Evolutionary conservation across 495 filamentous ascomycete species (phyloP), one percentile per base, ranked within the genome.

Genomic region (Tuber brumale): DNA sequence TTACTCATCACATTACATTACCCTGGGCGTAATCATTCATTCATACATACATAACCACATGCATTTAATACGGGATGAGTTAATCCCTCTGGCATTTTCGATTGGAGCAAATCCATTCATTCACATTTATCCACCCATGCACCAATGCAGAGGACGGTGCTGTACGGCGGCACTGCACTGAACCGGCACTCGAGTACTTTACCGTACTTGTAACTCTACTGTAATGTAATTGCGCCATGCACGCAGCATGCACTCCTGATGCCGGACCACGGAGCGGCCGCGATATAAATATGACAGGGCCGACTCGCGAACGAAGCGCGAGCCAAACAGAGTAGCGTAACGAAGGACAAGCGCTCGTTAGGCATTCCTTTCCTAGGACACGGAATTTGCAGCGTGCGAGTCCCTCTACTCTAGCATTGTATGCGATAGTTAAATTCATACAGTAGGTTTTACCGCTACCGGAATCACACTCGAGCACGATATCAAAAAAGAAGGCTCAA

Each of bases 151-250:
- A 31, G 57, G 14, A 31, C 57, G 57, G 57, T 35, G 18, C 37
- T 37, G 37, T 37, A 37, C 27, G 57, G n/a, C 51, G 23, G 23
- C n/a, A 23, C 1, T 18, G 44, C 16, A 46, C 43, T 44, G 43
- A 2, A 44, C 16, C 44, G 16, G 44, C 4, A 46, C 51, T 57
- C 51, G 51, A 57, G n/a, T 9, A 27, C 51, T 57, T 57, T 57
- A 57, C 48, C 23, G 23, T 57, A 9, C n/a, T n/a, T n/a, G n/a
- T n/a, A n/a, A 37, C 3, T 1, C 1, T 37, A 37, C n/a, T 57
- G 51, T 57, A 57, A 57, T 66, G 57, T 66, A 35, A 66, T 66
- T 66, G 57, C 57, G 57, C 14, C 57, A 66, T 66, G 57, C 57
- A 66, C 27, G 27, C 57, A 35, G 27, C 57, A 66, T 66, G 57